A percentile compares a stretch with the other conserved stretches of the same genome.
Conservation (phyloP, 2,329 filamentous ascomycete species). For the Penicillium sp. region DNA sequence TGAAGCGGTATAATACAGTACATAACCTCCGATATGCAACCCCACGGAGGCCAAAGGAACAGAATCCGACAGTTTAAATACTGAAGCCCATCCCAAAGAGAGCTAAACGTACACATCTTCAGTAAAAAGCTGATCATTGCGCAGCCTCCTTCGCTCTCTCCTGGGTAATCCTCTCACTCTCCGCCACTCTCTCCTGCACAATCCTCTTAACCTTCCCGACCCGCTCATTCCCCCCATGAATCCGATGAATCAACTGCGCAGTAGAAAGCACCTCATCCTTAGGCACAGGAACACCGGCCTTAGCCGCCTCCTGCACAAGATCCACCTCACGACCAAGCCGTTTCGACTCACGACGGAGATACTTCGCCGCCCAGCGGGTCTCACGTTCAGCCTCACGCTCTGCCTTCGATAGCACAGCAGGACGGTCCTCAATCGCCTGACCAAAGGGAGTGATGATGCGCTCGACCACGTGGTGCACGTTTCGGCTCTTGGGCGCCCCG, state of each 20-base stretch:
- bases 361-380: slow-evolving; percentile 33
- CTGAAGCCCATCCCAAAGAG: background rate
- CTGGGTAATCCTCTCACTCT: background rate
- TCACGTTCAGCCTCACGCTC: slow-evolving; percentile 35
- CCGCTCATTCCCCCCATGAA: slow-evolving; percentile 21
- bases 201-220: slow-evolving; percentile 25
- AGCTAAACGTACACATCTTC: background rate
- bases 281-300: slow-evolving; percentile 21
- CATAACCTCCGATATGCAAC: slow-evolving; percentile 21
- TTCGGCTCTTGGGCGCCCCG: slow-evolving; percentile 38
- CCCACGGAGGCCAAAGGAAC: slow-evolving; percentile 4
- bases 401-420: slow-evolving; percentile 34
- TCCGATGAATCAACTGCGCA: slow-evolving; percentile 29
- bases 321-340: slow-evolving; percentile 19
- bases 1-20: slow-evolving; percentile 25
- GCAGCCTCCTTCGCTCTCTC: background rate
- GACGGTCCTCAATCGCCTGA: slow-evolving; percentile 34
- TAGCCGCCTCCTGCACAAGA: slow-evolving; percentile 20
- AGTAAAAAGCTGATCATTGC: background rate
- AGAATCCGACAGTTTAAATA: background rate
- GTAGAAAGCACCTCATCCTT: slow-evolving; percentile 7
- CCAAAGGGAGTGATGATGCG: slow-evolving; percentile 45
- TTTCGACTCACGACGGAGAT: slow-evolving; percentile 30
- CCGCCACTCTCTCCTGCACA: slow-evolving; percentile 25
- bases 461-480: slow-evolving; percentile 43